Conservation (phyloP, 768 basidiomycete species). For the Mycena leptocephala region DNA sequence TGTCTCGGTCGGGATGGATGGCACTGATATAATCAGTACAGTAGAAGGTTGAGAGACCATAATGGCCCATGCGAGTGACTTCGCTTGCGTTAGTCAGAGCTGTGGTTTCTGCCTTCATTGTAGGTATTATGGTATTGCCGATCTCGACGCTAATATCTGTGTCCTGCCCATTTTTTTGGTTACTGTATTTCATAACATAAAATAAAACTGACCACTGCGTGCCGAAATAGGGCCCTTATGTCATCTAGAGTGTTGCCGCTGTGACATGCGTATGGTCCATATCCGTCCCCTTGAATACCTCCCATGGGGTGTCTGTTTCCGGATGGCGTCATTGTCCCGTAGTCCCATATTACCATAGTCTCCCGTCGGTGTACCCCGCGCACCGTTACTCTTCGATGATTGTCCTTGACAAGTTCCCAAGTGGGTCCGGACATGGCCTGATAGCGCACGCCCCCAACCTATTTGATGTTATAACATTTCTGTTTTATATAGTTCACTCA, state of each 20-base stretch:
- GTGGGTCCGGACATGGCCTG: neutral
- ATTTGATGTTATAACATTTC: no score
- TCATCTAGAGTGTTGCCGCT: neutral
- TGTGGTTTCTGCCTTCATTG: neutral
- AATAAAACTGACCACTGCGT: neutral
- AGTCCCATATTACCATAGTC: neutral
- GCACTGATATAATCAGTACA: neutral
- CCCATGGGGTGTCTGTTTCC: neutral
- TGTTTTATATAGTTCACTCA: neutral
- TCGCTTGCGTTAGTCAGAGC: neutral
- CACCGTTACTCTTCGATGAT: neutral
- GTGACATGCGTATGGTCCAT: neutral
- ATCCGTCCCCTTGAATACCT: neutral
- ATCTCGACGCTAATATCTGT: neutral
- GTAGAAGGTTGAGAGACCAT: neutral
- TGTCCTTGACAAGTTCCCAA: neutral
- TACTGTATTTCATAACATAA: neutral
- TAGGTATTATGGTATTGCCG: neutral
- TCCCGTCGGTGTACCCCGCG: neutral
- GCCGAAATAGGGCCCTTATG: conserved; percentile 1
- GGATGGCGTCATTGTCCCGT: neutral
- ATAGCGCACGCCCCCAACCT: conserved; percentile 10
- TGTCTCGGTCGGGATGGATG: neutral
- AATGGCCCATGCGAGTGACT: neutral
- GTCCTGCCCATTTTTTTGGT: neutral